A percentile compares a stretch with the other conserved stretches of the same genome.
Conservation (phyloP, 768 basidiomycete species). For the Fomitopsis pulvina region DNA sequence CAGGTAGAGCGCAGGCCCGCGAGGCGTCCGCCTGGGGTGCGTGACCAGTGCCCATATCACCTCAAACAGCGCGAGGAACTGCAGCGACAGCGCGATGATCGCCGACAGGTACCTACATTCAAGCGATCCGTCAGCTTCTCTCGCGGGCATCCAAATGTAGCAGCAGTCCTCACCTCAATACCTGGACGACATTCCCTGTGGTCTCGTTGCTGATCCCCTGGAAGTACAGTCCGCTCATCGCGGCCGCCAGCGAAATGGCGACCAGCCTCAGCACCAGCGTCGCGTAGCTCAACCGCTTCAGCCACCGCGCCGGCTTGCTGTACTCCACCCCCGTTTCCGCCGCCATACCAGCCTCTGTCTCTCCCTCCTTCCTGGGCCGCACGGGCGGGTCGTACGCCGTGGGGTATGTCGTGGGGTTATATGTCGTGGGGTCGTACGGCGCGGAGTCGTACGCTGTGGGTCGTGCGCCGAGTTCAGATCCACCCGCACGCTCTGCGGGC, state of each 20-base stretch:
- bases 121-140: background rate
- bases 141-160: background rate
- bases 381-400: too few species aligned
- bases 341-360: too few species aligned
- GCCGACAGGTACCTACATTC: conserved; percentile 1
- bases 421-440: too few species aligned
- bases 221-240: conserved; percentile 3
- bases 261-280: background rate
- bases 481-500: too few species aligned
- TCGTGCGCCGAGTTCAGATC: too few species aligned
- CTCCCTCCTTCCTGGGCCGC: too few species aligned
- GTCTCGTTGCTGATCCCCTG: background rate
- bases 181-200: background rate
- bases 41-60: conserved; percentile 3
- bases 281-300: background rate
- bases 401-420: too few species aligned
- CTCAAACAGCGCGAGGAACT: background rate
- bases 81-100: background rate
- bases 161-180: conserved; percentile 3
- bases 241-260: background rate
- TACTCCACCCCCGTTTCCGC: background rate
- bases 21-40: conserved; percentile 4
- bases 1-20: background rate
- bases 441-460: too few species aligned
- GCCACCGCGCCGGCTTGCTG: conserved; percentile 4